Percentiles rank a stretch among this genome's conserved stretches.
Evolutionary conservation across 2,329 filamentous ascomycete species (phyloP).

Genomic region (Aspergillus cejpii): DNA sequence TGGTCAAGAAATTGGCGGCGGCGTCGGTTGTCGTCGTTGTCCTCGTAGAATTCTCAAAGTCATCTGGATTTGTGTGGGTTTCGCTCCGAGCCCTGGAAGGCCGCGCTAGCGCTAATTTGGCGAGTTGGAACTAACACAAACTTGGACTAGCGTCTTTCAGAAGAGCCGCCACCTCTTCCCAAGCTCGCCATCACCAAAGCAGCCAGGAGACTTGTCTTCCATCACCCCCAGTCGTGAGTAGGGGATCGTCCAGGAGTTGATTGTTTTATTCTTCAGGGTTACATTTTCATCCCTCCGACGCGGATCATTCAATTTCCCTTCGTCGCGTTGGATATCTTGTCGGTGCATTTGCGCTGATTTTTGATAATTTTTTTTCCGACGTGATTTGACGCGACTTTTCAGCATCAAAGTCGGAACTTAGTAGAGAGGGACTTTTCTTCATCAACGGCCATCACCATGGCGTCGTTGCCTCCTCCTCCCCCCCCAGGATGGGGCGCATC

Average conservation of each 20-base stretch:
- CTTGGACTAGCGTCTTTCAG: constrained; percentile 19
- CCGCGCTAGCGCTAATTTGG: constrained; percentile 35
- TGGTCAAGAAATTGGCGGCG: constrained; percentile 38
- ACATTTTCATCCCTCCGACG: constrained; percentile 8
- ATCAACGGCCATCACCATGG: constrained; percentile 43
- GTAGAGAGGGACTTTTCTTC: constrained; percentile 20
- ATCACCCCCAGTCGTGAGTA: constrained; percentile 29
- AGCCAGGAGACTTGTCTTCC: constrained; percentile 16
- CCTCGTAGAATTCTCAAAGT: constrained; percentile 37
- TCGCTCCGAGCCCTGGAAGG: constrained; percentile 37
- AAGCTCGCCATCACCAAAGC: constrained; percentile 21
- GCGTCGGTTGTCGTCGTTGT: constrained; percentile 39
- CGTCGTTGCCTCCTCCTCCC: constrained; percentile 58
- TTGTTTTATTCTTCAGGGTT: constrained; percentile 15
- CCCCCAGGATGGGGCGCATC: constrained; percentile 58
- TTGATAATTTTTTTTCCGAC: constrained; percentile 23
- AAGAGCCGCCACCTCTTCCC: constrained; percentile 37
- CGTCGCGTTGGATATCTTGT: constrained; percentile 3
- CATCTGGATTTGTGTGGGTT: constrained; percentile 43
- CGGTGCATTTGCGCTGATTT: constrained; percentile 14
- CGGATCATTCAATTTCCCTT: constrained; percentile 1
- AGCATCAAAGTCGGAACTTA: constrained; percentile 20
- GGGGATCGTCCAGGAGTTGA: constrained; percentile 21
- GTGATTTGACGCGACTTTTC: constrained; percentile 31
- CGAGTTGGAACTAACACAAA: constrained; percentile 28